Base-by-base conservation (phyloP, 2,329 filamentous ascomycete genomes). In the Neofusicoccum sp. region DNA sequence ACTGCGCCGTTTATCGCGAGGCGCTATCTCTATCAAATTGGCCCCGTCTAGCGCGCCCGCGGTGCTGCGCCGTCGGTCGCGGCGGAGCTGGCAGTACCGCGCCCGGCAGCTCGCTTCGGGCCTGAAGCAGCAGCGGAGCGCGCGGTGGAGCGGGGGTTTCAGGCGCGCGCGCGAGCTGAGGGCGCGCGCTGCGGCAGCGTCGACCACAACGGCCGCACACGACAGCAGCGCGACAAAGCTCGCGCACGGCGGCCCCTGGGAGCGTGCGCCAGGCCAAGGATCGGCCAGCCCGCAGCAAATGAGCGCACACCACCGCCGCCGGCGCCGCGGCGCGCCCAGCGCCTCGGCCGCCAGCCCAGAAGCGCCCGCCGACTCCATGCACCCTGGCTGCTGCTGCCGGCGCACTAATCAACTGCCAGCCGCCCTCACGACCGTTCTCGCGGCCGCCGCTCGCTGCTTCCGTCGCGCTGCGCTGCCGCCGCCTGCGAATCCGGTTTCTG, bases 121-220 rank as follows among this genome's bases (percentile, higher is more conserved):
- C n/a, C n/a, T n/a, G n/a, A 6, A 47, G 43, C 40, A 33, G 24
- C 45, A 33, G 14, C n/a, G n/a, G n/a, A n/a, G n/a, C n/a, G 28
- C 30, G 26, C 0, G 51, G 51, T 44, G 51, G 38, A 56, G 51
- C 51, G 26, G 6, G 51, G 51, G n/a, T 56, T 56, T 56, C 51
- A 56, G 51, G 44, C 20, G 28, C 12, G 44, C 45, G 11, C 33
- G 44, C 30, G 45, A 40, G 14, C 14, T 14, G 24, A 8, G n/a
- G 44, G 30, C 44, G 44, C 30, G 44, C 44, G 12, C 31, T 38
- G 47, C 28, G 36, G 51, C 51, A 56, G 36, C 33, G 31, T 56
- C 36, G 49, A 48, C 49, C 31, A 28, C 36, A 56, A 56, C 36
- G 51, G 36, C 51, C 51, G 48, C 48, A 53, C 48, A 53, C 28